phyloP scores from a whole-genome alignment of 768 basidiomycete species.

The Paxillus involutus region DNA sequence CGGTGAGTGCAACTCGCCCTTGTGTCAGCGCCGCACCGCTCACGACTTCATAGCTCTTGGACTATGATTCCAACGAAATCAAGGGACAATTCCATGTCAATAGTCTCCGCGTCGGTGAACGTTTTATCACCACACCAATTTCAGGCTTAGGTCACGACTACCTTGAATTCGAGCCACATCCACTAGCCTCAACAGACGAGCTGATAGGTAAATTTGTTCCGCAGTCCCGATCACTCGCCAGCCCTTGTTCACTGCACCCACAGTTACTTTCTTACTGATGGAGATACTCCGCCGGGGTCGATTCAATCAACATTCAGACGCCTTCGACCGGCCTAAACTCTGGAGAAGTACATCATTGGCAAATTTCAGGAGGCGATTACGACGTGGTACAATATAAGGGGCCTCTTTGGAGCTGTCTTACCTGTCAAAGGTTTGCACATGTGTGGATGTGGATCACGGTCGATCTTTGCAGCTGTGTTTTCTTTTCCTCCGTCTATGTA shows the following conservation, averaged over 20 bases:
- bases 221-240: not conserved
- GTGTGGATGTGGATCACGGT: not conserved
- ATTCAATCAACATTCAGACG: conserved; percentile 49
- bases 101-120: conserved; percentile 43
- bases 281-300: conserved; percentile 62
- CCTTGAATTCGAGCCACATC: conserved; percentile 53
- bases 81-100: conserved; percentile 55
- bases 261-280: conserved; percentile 65
- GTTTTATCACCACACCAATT: conserved; percentile 49
- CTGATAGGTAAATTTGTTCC: conserved; percentile 41
- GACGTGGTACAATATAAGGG: conserved; percentile 32
- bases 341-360: conserved; percentile 38
- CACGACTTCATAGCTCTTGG: conserved; percentile 41
- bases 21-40: conserved; percentile 1
- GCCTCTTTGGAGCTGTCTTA: not conserved
- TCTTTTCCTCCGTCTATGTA: conserved; percentile 1
- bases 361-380: conserved; percentile 30
- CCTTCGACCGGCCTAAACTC: conserved; percentile 46
- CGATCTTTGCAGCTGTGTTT: not conserved
- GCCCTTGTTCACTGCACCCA: conserved; percentile 10
- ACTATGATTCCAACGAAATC: conserved; percentile 48
- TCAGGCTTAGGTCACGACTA: conserved; percentile 57
- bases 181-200: conserved; percentile 48
- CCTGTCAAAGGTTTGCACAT: not conserved
- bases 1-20: conserved; percentile 34